Evolutionary conservation across 2,329 filamentous ascomycete genomes (phyloP), one percentile per base, ranked within the genome.

Genomic region (Cladosporium austrohemisphaericum): DNA sequence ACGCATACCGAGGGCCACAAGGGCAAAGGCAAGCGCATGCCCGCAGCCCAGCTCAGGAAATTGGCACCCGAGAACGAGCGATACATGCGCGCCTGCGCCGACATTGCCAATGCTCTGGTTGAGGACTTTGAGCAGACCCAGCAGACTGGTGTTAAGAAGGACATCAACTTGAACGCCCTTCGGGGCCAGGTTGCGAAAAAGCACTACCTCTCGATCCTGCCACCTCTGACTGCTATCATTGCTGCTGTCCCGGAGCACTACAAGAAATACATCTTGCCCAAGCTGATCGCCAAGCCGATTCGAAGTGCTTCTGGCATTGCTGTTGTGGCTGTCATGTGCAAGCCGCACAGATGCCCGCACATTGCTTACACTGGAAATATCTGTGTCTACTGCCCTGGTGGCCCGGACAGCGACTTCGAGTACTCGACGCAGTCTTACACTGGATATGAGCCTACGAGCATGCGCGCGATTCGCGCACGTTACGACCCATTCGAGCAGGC

Each of bases 341-440:
- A 98, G 70, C 93, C 93, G 19, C 93, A 98, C 68, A 80, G 93
- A 65, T 98, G 93, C 65, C 93, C 93, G 14, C 93, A 98, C 65
- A 98, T 98, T 60, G 88, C 93, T 9, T 98, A 96, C 68, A 98
- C 93, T 0, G 93, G 93, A 55, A 98, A 98, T 66, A 97, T 98
- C 55, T 98, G 93, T 69, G 93, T 98, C 53, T 98, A 98, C 72
- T 98, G 93, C 65, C 93, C 93, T 8, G 93, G 93, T 58, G 93
- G 93, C 1, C 94, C 94, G 7, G 93, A 98, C 66, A 96, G 91
- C 41, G 94, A 98, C 66, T 98, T 98, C 63, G 93, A 98, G 70
- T 98, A 98, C 71, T 96, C 91, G 62, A 98, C 93, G 7, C 93
- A 98, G 67, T 97, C 92, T 5, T 98, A 98, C 67, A 98, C 93